Percentiles rank a stretch among this genome's conserved stretches.
Conservation (phyloP, 2,329 filamentous ascomycete genomes). For the Ophiosphaerella herpotricha region DNA sequence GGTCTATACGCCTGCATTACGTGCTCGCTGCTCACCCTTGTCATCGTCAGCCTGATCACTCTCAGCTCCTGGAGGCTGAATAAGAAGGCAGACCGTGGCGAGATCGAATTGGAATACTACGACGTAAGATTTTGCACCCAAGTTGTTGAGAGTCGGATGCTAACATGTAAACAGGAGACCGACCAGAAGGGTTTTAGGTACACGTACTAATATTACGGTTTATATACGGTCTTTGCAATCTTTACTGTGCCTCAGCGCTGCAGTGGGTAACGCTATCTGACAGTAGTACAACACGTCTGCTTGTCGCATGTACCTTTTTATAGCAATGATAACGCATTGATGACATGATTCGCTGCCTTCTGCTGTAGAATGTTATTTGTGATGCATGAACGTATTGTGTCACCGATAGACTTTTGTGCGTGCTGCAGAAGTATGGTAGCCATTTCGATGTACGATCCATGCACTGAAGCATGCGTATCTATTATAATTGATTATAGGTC, state of each 20-base stretch:
- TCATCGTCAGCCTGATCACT: slow-evolving; percentile 39
- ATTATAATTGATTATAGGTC: no score
- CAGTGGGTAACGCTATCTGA: not conserved
- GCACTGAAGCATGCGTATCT: no score
- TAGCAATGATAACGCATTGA: slow-evolving; percentile 3
- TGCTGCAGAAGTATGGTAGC: no score
- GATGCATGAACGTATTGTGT: no score
- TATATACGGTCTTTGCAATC: not conserved
- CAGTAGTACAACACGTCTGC: not conserved
- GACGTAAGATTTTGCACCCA: slow-evolving; percentile 31
- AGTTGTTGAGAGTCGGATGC: not conserved
- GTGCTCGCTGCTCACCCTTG: slow-evolving; percentile 42
- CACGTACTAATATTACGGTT: slow-evolving; percentile 22
- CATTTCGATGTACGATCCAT: no score
- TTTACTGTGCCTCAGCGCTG: not conserved
- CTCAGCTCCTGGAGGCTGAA: slow-evolving; percentile 44
- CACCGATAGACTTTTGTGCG: no score
- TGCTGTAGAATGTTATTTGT: no score
- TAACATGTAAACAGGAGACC: slow-evolving; percentile 28
- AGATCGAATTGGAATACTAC: slow-evolving; percentile 47
- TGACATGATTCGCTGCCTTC: not conserved
- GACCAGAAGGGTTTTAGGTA: slow-evolving; percentile 44
- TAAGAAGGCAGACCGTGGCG: slow-evolving; percentile 46
- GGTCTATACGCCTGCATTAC: slow-evolving; percentile 48
- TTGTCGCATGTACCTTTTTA: not conserved